These are phyloP conservation scores for Scolecobasidium constrictum DNA, from an alignment of 2,329 filamentous ascomycete genomes.

Conservation along the genomic window DNA sequence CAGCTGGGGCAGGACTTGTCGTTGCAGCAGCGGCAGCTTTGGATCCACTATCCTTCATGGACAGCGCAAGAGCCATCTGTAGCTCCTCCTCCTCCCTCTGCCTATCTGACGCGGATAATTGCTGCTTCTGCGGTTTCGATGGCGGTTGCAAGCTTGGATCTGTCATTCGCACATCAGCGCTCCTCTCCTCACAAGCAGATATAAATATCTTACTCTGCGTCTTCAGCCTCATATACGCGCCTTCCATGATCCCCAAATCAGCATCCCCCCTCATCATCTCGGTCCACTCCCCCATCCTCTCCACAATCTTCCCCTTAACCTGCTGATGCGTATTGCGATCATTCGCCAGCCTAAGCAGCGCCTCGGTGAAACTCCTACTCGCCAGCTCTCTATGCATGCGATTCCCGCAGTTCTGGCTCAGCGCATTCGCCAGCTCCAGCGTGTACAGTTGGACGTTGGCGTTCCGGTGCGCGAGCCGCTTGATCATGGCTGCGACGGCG, in stretches of 20 bases:
- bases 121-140: constrained; percentile 84
- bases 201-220: constrained; percentile 38
- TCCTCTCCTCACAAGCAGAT: neutral
- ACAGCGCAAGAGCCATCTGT: constrained; percentile 89
- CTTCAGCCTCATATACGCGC: constrained; percentile 84
- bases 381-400: constrained; percentile 82
- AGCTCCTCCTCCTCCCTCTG: constrained; percentile 96
- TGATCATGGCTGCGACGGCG: constrained; percentile 82
- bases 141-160: constrained; percentile 87
- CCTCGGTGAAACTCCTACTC: constrained; percentile 88
- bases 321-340: constrained; percentile 94
- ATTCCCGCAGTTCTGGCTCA: constrained; percentile 84
- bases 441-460: constrained; percentile 95
- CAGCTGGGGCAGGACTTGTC: constrained; percentile 20
- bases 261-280: constrained; percentile 86
- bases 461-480: constrained; percentile 82
- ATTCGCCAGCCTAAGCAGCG: constrained; percentile 77
- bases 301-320: constrained; percentile 93
- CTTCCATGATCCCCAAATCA: constrained; percentile 94
- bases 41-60: constrained; percentile 69
- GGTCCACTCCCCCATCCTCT: constrained; percentile 93
- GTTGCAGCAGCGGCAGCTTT: constrained; percentile 23
- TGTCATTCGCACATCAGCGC: constrained; percentile 27
- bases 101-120: constrained; percentile 79
- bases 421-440: constrained; percentile 81